Percentiles rank a stretch among this genome's conserved stretches.
Evolutionary conservation across 2,329 filamentous ascomycete species (phyloP).

Genomic region (Fusarium graminum): DNA sequence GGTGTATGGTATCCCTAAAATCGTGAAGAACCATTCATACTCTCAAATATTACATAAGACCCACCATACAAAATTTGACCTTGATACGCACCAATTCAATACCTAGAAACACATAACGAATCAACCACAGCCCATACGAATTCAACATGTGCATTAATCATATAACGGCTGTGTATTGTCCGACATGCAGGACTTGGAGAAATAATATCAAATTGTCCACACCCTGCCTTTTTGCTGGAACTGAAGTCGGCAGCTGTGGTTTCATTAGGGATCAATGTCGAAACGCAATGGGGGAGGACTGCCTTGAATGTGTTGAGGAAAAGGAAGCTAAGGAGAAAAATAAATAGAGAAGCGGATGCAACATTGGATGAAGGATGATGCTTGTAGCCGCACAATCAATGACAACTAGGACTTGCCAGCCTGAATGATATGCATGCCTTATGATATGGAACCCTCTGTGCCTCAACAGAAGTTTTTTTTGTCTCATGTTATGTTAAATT

Average conservation of each 20-base stretch:
- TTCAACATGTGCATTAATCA: not conserved
- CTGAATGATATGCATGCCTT: no score
- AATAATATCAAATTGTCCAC: not conserved
- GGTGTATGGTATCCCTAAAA: no score
- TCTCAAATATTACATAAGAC: not conserved
- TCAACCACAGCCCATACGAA: not conserved
- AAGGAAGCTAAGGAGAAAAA: not conserved
- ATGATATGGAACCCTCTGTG: no score
- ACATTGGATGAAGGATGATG: not conserved
- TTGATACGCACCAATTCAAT: no score
- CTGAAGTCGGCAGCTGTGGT: not conserved
- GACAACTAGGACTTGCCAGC: no score
- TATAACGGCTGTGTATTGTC: not conserved
- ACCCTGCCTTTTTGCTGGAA: not conserved
- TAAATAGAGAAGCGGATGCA: not conserved
- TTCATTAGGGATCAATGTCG: not conserved
- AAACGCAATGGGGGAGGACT: not conserved
- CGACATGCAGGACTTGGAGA: not conserved
- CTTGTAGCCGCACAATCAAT: no score
- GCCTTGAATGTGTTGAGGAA: not conserved
- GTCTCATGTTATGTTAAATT: no score
- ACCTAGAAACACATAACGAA: no score
- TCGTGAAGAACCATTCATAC: no score
- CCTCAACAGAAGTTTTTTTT: no score
- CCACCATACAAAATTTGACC: not conserved